Conservation (phyloP, 179 eudicot genomes). For the Drosera spatulata region DNA sequence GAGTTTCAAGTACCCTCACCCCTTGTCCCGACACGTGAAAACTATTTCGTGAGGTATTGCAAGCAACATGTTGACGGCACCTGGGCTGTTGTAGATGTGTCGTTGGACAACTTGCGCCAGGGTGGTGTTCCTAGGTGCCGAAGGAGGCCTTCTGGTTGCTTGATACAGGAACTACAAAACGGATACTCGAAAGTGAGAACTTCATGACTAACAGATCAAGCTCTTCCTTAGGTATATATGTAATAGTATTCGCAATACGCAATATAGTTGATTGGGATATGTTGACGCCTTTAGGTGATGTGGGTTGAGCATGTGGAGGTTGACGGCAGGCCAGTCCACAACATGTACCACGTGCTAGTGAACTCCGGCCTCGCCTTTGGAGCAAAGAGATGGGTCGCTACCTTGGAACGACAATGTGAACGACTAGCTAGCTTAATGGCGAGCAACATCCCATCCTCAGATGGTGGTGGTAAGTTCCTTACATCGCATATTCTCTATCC, state of each 20-base stretch:
- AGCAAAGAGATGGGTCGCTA: conserved; percentile 62
- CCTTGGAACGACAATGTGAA: conserved; percentile 54
- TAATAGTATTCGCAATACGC: too few relatives aligned
- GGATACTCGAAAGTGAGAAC: conserved; percentile 56
- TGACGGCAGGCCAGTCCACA: conserved; percentile 49
- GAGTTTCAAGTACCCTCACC: conserved; percentile 66
- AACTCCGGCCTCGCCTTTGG: conserved; percentile 50
- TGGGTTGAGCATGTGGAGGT: conserved; percentile 68
- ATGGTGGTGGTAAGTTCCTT: conserved; percentile 34
- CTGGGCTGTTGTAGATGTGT: conserved; percentile 66
- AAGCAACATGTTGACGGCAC: conserved; percentile 51
- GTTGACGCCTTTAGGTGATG: conserved; percentile 32
- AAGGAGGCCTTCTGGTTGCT: conserved; percentile 61
- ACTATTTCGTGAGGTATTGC: conserved; percentile 53
- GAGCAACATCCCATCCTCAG: conserved; percentile 42
- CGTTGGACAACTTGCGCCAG: conserved; percentile 41
- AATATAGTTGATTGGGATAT: too few relatives aligned
- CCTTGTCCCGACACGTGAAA: conserved; percentile 55
- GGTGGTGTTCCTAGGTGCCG: conserved; percentile 17
- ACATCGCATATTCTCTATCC: too few relatives aligned
- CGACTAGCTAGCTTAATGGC: conserved; percentile 69
- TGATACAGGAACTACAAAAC: conserved; percentile 58
- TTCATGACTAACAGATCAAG: too few relatives aligned
- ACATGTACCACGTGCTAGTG: conserved; percentile 34
- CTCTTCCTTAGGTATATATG: too few relatives aligned